Base-by-base conservation (phyloP, 1,139 yeast genomes). In the Candida gigantensis region DNA sequence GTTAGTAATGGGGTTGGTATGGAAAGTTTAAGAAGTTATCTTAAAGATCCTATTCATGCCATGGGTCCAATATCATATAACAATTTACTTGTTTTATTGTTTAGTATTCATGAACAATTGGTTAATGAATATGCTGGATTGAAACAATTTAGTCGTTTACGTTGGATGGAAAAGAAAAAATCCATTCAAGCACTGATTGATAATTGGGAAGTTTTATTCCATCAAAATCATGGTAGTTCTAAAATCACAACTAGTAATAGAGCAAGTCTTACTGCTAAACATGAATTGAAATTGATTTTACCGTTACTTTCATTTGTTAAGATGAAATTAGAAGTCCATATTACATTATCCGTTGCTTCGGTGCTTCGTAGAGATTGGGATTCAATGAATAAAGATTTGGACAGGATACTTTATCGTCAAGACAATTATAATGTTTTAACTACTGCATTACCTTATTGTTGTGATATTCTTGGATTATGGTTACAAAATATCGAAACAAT, bases 91-190 rank as follows among this genome's bases (percentile, higher is more conserved):
- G 74, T 86, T 3, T 66, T 85, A 46, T 65, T 88, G 48, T 75
- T 86, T 63, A 81, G 86, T 21, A 68, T 86, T 31, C 92, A 86
- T 54, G 88, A 85, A 51, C 76, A 72, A 50, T 81, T 86, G 28
- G 82, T 77, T 52, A 55, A 78, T 47, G 62, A 79, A 41, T 55
- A 52, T 27, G 53, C 55, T 12, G 39, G 41, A 9, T 43, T 68
- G 17, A 36, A 43, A 14, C 49, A 49, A 27, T 53, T 57, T 30
- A 60, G 58, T 36, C 50, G 54, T 26, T 47, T 72, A 14, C 58
- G 68, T 40, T 84, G 90, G 90, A 63, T 80, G 60, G 72, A 72
- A 36, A 70, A 76, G 16, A 69, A 79, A 46, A 85, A 84, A 3
- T 61, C 64, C 15, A 68, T 84, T 34, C 77, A 74, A 41, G 58